A percentile compares a stretch with the other conserved stretches of the same genome.
These are phyloP conservation scores for Westerdykella sp. DNA, from an alignment of 2,329 filamentous ascomycete genomes.

Conservation along the genomic window DNA sequence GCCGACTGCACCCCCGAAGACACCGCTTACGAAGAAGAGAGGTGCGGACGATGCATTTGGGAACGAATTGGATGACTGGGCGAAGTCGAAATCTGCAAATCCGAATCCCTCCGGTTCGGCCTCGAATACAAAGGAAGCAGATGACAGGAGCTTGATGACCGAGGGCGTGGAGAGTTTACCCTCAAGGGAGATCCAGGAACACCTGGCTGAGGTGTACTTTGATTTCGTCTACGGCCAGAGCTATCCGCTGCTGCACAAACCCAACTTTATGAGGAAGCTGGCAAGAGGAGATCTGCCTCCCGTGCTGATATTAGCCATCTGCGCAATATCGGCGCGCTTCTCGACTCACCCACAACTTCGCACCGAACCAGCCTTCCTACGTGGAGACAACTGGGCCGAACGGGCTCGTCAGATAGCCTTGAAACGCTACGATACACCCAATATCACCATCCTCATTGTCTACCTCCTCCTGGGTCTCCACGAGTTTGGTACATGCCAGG, in stretches of 20 bases:
- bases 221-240: slow-evolving; percentile 93
- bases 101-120: slow-evolving; percentile 48
- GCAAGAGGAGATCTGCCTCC: slow-evolving; percentile 76
- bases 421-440: slow-evolving; percentile 86
- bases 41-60: slow-evolving; percentile 83
- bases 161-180: slow-evolving; percentile 82
- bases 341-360: slow-evolving; percentile 78
- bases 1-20: slow-evolving; percentile 52
- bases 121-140: slow-evolving; percentile 47
- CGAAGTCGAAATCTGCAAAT: slow-evolving; percentile 51
- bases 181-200: slow-evolving; percentile 80
- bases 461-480: slow-evolving; percentile 84
- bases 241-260: slow-evolving; percentile 91
- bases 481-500: slow-evolving; percentile 95
- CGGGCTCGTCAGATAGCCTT: slow-evolving; percentile 82
- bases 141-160: slow-evolving; percentile 69
- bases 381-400: slow-evolving; percentile 85
- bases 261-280: slow-evolving; percentile 88
- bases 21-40: slow-evolving; percentile 65
- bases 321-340: slow-evolving; percentile 90
- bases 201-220: slow-evolving; percentile 90
- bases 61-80: slow-evolving; percentile 74
- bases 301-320: slow-evolving; percentile 87
- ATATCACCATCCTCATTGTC: slow-evolving; percentile 90
- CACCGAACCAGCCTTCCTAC: slow-evolving; percentile 71